A percentile compares a stretch with the other conserved stretches of the same genome.
Evolutionary conservation across 768 basidiomycete species (phyloP).

Genomic region (Mycena alexandri): DNA sequence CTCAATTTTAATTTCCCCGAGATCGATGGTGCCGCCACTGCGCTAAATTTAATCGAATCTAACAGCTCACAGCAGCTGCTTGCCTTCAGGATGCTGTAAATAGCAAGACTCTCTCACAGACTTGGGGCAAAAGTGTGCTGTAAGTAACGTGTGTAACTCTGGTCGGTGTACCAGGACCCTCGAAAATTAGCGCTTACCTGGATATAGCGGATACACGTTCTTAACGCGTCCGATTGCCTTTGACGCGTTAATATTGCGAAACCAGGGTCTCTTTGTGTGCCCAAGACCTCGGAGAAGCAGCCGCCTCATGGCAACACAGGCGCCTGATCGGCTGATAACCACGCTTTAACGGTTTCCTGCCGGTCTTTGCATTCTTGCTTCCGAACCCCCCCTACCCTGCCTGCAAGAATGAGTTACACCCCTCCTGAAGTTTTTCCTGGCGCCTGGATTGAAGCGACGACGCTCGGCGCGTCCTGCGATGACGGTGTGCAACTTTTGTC

Average conservation of each 20-base stretch:
- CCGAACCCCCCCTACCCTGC: neutral
- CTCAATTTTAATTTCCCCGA: neutral
- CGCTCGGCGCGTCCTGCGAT: neutral
- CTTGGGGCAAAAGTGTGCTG: neutral
- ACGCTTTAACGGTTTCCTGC: slow-evolving; percentile 2
- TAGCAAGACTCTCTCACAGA: neutral
- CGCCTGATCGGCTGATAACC: neutral
- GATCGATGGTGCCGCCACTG: too few relatives aligned
- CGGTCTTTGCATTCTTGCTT: neutral
- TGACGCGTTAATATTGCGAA: slow-evolving; percentile 9
- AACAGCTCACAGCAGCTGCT: neutral
- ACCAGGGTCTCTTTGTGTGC: slow-evolving; percentile 8
- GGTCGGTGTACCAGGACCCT: neutral
- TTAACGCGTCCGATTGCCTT: neutral
- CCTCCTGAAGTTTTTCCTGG: slow-evolving; percentile 27
- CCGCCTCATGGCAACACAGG: slow-evolving; percentile 15
- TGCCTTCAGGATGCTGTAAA: neutral
- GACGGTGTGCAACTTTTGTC: neutral
- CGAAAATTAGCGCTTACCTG: slow-evolving; percentile 14
- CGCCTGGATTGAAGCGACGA: slow-evolving; percentile 18
- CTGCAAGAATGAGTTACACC: slow-evolving; percentile 20
- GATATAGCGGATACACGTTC: slow-evolving; percentile 10
- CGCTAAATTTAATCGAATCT: slow-evolving; percentile 1
- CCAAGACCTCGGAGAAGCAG: neutral
- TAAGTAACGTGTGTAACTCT: neutral